Base-by-base conservation (phyloP, 139 green algal species). In the Chlamydomonas sphaeroides region DNA sequence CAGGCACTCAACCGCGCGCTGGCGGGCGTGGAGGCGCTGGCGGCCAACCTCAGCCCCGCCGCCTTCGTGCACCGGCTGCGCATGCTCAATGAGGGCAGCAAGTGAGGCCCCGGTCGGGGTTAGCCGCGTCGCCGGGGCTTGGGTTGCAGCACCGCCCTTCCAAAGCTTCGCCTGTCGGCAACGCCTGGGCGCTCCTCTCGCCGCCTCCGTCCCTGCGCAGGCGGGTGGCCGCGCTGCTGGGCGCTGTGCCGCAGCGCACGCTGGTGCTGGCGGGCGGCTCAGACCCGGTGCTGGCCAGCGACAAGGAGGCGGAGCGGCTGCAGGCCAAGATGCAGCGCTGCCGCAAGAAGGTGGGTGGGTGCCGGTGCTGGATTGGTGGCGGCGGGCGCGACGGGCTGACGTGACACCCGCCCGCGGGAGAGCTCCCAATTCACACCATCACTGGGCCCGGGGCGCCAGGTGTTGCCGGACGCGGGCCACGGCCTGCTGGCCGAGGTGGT, bases 11-110 rank as follows among this genome's bases (percentile, higher is more conserved):
- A 32, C 32, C 51, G 32, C 42, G 38, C 25, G 10, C 32, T 86
- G 35, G 71, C 75, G 41, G 28, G 85, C 85, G 89, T 97, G 72
- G 68, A 81, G 8, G 72, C 88, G 25, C 72, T 98, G 65, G 79
- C 86, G 0, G 85, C 93, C 20, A 79, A 92, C 18, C 87, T 98
- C 49, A 92, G 92, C 0, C 87, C 89, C n/a, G 87, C 87, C 28
- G 94, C 92, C 35, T 87, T 97, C 48, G 78, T 88, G 6, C 91
- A 84, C 84, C 95, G 94, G 67, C 87, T 97, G 61, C 49, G 90
- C 79, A 87, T 97, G 69, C 88, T 98, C 32, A 45, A 88, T 66
- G 78, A 93, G 79, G 93, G 93, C 59, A 53, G 80, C 48, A 71
- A 48, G 80, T 86, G 53, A 32, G 79, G n/a, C n/a, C n/a, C n/a